Evolutionary conservation across 208 protist genomes (phyloP), one percentile per base, ranked within the genome.

Genomic region (Leishmania martiniquensis): DNA sequence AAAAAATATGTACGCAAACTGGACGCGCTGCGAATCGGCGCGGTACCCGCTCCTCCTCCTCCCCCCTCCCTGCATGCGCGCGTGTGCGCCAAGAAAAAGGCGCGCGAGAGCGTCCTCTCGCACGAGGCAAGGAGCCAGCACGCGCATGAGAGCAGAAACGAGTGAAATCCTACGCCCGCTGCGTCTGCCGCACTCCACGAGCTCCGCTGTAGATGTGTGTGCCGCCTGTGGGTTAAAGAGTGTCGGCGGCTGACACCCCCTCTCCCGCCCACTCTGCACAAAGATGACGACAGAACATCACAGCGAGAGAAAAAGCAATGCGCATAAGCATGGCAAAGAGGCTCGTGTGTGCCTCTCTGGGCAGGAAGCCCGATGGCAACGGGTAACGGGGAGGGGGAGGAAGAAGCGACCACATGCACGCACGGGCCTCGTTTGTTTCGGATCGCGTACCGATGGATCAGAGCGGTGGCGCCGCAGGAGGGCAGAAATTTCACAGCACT

Each of bases 1-100:
- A 57, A 82, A 62, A 76, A 81, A 75, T 39, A 67, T 44, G 42
- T 25, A 49, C 20, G 4, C 42, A 29, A 15, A 25, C 22, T 10
- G n/a, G 1, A 60, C 69, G 29, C 34, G 45, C 32, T 73, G 45
- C 17, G 15, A 42, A 49, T 34, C 65, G 47, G 6, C 32, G 39
- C 65, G n/a, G 65, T 47, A 22, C 44, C 60, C 60, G n/a, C n/a
- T n/a, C n/a, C n/a, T n/a, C n/a, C n/a, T n/a, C n/a, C n/a, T n/a
- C n/a, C n/a, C n/a, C n/a, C n/a, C n/a, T n/a, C n/a, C n/a, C n/a
- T n/a, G 65, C n/a, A 34, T 52, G 32, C 54, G 32, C 15, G n/a
- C 34, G 32, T 25, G 32, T 42, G 25, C 5, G 37, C 51, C 6
- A 29, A 10, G 42, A 37, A 60, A 76, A 25, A 22, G 17, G 34